Evolutionary conservation across 2,329 filamentous ascomycete species (phyloP), one percentile per base, ranked within the genome.

Genomic region (Coniochaeta sp.): DNA sequence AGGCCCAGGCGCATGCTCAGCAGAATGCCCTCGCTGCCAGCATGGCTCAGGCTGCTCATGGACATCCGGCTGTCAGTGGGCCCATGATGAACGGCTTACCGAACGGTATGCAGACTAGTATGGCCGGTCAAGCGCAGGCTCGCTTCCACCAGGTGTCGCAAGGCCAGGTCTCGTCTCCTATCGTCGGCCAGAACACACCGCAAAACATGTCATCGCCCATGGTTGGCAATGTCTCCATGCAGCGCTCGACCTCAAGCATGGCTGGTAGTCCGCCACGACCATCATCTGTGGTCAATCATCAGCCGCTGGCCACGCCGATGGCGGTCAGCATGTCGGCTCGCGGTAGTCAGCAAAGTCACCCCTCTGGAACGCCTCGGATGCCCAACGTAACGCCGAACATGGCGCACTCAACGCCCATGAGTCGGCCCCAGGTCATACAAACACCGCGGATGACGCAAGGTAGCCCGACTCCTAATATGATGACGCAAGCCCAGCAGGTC

Each of bases 191-290:
- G 65, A 83, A 82, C 24, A 88, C 85, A 1, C 86, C 86, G 14
- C 84, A 86, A 60, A 84, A 82, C 60, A 82, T 84, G 75, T 88
- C 86, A 6, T 88, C 86, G 1, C 86, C 86, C 9, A 86, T 84
- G 78, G 80, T 85, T n/a, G 78, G 78, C 50, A 81, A 81, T 38
- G 81, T 82, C 28, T 75, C 83, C 0, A 89, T 89, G 86, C 84
- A 87, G 63, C 79, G 81, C 38, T 85, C 84, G 31, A 84, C 82
- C 57, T 89, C 88, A 1, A 87, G 81, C 66, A 87, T 89, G 79
- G 86, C 85, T 22, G 84, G 79, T 58, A 90, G 87, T 67, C 88
- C 88, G 28, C 78, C 85, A 19, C 79, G 88, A 52, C 86, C 88
- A 17, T 76, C 86, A 0, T 90, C 88, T 17, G 85, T 86, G 6